These are phyloP conservation scores for Penicillium tannophilum DNA, from an alignment of 495 filamentous ascomycete genomes.

Conservation along the genomic window DNA sequence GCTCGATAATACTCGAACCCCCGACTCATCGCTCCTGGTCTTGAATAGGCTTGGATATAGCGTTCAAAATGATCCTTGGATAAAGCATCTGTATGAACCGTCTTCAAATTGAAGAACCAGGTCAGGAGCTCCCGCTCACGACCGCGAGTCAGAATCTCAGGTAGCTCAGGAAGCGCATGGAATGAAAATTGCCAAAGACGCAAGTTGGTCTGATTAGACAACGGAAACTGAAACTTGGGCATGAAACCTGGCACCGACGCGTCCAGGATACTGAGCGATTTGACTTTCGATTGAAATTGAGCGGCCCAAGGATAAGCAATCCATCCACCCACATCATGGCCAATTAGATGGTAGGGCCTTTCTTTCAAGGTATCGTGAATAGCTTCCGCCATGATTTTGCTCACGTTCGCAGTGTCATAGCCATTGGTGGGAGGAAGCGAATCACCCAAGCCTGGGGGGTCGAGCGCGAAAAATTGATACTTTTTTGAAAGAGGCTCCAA, in stretches of 20 bases:
- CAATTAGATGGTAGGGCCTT: conserved; percentile 27
- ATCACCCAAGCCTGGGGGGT: conserved; percentile 27
- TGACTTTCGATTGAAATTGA: conserved; percentile 25
- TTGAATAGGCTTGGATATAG: conserved; percentile 28
- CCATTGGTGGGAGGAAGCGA: conserved; percentile 16
- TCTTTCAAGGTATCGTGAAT: conserved; percentile 21
- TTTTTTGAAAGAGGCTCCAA: conserved; percentile 27
- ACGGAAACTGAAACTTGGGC: conserved; percentile 20
- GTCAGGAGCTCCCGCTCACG: conserved; percentile 28
- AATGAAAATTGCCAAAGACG: conserved; percentile 36
- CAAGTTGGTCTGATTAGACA: conserved; percentile 23
- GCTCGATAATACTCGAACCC: conserved; percentile 36
- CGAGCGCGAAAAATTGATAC: conserved; percentile 29
- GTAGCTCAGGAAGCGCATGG: conserved; percentile 30
- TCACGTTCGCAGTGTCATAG: conserved; percentile 28
- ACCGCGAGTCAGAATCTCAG: conserved; percentile 25
- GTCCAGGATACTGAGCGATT: conserved; percentile 31
- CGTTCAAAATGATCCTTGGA: conserved; percentile 21
- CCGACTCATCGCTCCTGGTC: conserved; percentile 32
- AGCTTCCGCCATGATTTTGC: conserved; percentile 27
- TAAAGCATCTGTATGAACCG: conserved; percentile 17
- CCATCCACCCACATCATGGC: conserved; percentile 33
- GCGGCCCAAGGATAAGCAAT: conserved; percentile 32
- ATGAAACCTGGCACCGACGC: conserved; percentile 28
- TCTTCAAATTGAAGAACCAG: conserved; percentile 32